These are phyloP conservation scores for Tulasnella calospora DNA, from an alignment of 768 basidiomycete genomes.

Conservation along the genomic window DNA sequence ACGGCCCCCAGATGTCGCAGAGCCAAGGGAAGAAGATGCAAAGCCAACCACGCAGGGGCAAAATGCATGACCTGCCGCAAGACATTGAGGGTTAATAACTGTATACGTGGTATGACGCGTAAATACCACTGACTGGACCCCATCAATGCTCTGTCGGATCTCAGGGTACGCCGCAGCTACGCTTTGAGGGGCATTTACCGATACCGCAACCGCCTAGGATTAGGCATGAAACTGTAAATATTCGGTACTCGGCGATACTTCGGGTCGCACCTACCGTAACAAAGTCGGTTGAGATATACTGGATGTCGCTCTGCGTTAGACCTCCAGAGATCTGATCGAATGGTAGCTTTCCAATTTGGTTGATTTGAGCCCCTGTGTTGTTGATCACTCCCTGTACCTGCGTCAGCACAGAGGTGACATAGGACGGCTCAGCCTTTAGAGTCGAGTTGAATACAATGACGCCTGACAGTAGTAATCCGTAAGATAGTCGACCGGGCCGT, in stretches of 20 bases:
- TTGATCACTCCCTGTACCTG: neutral
- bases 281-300: neutral
- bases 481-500: neutral
- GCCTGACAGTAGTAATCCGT: neutral
- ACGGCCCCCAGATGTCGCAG: neutral
- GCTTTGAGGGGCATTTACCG: neutral
- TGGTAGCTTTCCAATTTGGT: neutral
- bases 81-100: neutral
- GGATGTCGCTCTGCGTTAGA: neutral
- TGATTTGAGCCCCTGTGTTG: neutral
- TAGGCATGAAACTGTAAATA: neutral
- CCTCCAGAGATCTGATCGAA: neutral
- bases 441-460: neutral
- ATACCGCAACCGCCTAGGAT: neutral
- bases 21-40: neutral
- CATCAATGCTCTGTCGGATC: neutral
- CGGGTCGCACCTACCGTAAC: neutral
- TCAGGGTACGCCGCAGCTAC: neutral
- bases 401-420: neutral
- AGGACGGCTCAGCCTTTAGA: neutral
- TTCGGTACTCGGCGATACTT: neutral
- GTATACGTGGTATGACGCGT: neutral
- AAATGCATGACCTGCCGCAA: neutral
- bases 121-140: neutral
- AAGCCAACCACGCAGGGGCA: neutral